Conservation (phyloP, 176 grass and related monocot species). For the Raddia guianensis region DNA sequence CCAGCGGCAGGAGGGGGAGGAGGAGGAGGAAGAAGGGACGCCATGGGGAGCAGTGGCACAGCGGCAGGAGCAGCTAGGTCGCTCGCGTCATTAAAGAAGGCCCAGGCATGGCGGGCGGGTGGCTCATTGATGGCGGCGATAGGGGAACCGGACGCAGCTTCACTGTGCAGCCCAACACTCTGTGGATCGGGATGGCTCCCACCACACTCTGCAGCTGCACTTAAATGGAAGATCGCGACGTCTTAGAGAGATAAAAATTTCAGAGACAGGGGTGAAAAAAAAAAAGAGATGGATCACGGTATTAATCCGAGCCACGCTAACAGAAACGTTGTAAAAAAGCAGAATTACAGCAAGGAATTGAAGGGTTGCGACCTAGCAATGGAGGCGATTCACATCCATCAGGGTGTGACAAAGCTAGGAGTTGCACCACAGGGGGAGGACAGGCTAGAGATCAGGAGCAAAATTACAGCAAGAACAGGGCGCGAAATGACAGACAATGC, state of each 20-base stretch:
- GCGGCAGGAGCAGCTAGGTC: constrained; percentile 2
- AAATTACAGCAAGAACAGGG: constrained; percentile 39
- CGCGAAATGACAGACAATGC: constrained; percentile 4
- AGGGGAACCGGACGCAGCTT: constrained; percentile 38
- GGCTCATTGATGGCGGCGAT: constrained; percentile 42
- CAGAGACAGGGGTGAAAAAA: neutral
- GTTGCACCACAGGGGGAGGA: neutral
- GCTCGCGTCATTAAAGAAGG: constrained; percentile 41
- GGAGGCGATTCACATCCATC: constrained; percentile 18
- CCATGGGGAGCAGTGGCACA: neutral
- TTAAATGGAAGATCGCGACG: constrained; percentile 40
- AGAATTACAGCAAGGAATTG: neutral
- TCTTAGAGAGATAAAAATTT: neutral
- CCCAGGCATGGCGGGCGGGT: constrained; percentile 24
- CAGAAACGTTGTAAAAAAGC: constrained; percentile 23
- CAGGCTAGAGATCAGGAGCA: constrained; percentile 14
- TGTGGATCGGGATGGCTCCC: constrained; percentile 44
- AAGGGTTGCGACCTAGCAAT: constrained; percentile 2
- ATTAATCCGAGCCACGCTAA: constrained; percentile 7
- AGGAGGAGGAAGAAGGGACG: neutral
- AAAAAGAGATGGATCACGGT: neutral
- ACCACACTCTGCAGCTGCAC: constrained; percentile 7
- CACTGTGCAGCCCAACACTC: constrained; percentile 30
- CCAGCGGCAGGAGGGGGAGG: neutral
- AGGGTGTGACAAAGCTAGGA: constrained; percentile 31